Evolutionary conservation across 176 grass and related monocot species (phyloP).

Genomic region (Themeda triandra): DNA sequence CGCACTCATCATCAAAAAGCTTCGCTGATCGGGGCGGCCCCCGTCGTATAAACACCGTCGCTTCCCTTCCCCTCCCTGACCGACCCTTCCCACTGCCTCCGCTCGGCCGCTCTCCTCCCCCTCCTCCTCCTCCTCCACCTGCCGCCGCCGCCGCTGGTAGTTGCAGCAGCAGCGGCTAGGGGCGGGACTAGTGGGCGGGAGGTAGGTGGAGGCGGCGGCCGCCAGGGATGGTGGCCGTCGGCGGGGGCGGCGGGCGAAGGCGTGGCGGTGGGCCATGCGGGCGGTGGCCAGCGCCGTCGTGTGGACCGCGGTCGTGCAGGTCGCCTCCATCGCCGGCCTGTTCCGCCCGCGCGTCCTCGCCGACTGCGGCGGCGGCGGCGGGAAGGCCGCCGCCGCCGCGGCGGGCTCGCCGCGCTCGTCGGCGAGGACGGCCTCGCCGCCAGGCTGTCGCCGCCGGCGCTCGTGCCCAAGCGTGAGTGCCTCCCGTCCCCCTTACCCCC

Average conservation of each 20-base stretch:
- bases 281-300: constrained; percentile 77
- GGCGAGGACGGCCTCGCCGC: constrained; percentile 44
- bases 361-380: constrained; percentile 35
- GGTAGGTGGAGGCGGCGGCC: constrained; percentile 24
- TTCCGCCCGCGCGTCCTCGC: constrained; percentile 59
- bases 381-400: neutral
- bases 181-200: constrained; percentile 8
- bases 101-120: neutral
- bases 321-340: constrained; percentile 60
- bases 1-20: neutral
- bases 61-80: neutral
- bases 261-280: constrained; percentile 75
- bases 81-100: neutral
- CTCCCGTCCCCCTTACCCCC: neutral
- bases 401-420: constrained; percentile 48
- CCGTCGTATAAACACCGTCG: neutral
- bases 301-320: constrained; percentile 83
- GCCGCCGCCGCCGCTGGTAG: too few relatives aligned
- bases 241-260: constrained; percentile 24
- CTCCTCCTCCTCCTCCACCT: neutral
- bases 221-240: neutral
- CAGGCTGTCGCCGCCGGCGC: constrained; percentile 52
- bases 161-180: neutral
- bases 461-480: constrained; percentile 71
- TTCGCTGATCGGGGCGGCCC: neutral